phyloP scores from a whole-genome alignment of 2,329 filamentous ascomycete genomes.

The Penicillium sp. region DNA sequence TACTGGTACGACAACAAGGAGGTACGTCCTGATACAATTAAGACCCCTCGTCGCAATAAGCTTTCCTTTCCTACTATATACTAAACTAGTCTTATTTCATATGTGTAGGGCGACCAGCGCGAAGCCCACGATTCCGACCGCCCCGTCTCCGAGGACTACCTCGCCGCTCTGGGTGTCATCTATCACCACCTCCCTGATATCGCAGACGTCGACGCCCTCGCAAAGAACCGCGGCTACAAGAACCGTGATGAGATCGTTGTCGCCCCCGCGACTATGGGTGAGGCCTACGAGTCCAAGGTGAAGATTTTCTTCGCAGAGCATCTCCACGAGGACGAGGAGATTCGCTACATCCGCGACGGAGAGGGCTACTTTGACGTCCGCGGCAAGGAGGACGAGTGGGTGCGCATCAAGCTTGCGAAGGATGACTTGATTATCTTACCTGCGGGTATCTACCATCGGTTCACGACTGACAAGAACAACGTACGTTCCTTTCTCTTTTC shows the following conservation, averaged over 20 bases:
- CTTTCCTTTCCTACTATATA: not conserved
- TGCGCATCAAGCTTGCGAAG: slow-evolving; percentile 83
- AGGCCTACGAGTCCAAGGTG: slow-evolving; percentile 89
- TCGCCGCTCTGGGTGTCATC: slow-evolving; percentile 77
- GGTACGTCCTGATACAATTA: slow-evolving; percentile 46
- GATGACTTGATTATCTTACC: slow-evolving; percentile 91
- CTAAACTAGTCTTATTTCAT: not conserved
- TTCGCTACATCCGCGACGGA: slow-evolving; percentile 88
- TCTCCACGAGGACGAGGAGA: slow-evolving; percentile 97
- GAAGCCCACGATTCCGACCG: slow-evolving; percentile 85
- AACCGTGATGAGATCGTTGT: slow-evolving; percentile 94
- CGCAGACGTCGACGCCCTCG: slow-evolving; percentile 73
- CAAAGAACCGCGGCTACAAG: slow-evolving; percentile 78
- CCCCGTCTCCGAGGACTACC: slow-evolving; percentile 66
- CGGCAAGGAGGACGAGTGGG: slow-evolving; percentile 81
- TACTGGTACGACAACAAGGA: slow-evolving; percentile 73
- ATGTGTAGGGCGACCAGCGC: slow-evolving; percentile 86
- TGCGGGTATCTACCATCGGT: slow-evolving; percentile 94
- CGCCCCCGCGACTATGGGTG: slow-evolving; percentile 83
- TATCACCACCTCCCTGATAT: slow-evolving; percentile 73
- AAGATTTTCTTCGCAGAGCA: slow-evolving; percentile 95
- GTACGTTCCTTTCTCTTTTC: slow-evolving; percentile 59
- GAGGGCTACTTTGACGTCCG: slow-evolving; percentile 93
- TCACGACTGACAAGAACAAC: slow-evolving; percentile 90
- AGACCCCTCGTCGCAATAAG: slow-evolving; percentile 11